Evolutionary conservation across 768 basidiomycete genomes (phyloP), one percentile per base, ranked within the genome.

Genomic region (Agrocybe praecox): DNA sequence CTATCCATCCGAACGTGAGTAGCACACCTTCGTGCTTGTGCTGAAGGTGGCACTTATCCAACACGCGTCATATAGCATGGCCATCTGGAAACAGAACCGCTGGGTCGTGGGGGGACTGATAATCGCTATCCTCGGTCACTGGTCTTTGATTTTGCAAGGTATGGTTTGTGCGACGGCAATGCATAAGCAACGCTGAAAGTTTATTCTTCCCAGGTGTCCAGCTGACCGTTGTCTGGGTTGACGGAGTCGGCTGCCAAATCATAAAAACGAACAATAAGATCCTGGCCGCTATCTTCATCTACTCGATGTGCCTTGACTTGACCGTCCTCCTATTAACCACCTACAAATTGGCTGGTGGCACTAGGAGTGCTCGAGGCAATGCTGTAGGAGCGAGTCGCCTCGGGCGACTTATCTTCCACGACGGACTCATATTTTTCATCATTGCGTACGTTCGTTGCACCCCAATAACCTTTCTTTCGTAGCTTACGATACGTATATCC

Each of bases 231-330:
- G 50, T 55, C 2, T 90, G 86, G 87, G 64, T 74, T 6, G 73
- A 77, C 9, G 74, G 68, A 2, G 51, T 65, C 11, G 73, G 76
- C 0, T 90, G 89, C 65, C 72, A 74, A 1, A 88, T 90, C 54
- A 74, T 77, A 1, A 64, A 79, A 26, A 87, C 87, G 7, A 81
- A 86, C 65, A 90, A 83, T 67, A 83, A 68, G 9, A 70, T 89
- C 50, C 78, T 90, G 29, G 85, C 86, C 5, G 84, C 85, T 2
- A 86, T 86, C 3, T 90, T 89, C 69, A 86, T 89, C 29, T 90
- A 90, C 62, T 84, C 88, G 26, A 91, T 90, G 89, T 75, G 76
- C 64, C 89, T 90, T 65, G 89, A 90, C 66, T 72, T 88, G 19
- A 56, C 80, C 24, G 86, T 89, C 36, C 76, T 90, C 45, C 57